Evolutionary conservation across 257 asterid species (phyloP).

Genomic region (Echium plantagineum): DNA sequence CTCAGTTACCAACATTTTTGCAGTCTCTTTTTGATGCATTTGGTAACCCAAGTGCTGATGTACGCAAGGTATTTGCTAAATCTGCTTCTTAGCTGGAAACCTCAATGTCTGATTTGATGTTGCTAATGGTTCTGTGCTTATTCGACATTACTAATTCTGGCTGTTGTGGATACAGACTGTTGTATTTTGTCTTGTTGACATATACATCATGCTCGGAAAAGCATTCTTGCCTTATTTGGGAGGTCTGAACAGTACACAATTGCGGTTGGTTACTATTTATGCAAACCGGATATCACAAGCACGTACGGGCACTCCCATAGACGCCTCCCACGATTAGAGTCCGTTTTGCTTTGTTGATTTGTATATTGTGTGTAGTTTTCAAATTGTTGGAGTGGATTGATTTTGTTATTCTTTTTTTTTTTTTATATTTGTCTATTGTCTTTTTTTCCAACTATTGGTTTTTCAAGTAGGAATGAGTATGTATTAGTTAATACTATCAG

Average conservation of each 20-base stretch:
- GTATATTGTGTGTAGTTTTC: constrained; percentile 22
- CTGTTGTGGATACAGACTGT: constrained; percentile 56
- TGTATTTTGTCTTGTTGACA: constrained; percentile 94
- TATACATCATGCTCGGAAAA: constrained; percentile 91
- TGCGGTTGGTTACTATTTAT: constrained; percentile 81
- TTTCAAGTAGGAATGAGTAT: neutral
- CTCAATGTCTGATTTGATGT: neutral
- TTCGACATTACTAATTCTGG: neutral
- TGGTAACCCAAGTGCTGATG: constrained; percentile 97
- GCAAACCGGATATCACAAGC: constrained; percentile 99
- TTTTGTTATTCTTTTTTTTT: neutral
- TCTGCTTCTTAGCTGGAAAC: neutral
- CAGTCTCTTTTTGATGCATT: constrained; percentile 97
- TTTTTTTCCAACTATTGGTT: neutral
- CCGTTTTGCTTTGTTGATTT: constrained; percentile 9
- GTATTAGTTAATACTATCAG: neutral
- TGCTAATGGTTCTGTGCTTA: too few relatives aligned
- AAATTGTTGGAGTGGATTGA: neutral
- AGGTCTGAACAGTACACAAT: constrained; percentile 83
- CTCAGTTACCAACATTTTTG: constrained; percentile 76
- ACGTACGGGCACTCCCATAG: constrained; percentile 75
- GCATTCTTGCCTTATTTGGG: constrained; percentile 89
- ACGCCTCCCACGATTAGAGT: constrained; percentile 36
- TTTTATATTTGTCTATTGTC: neutral
- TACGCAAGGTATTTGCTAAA: constrained; percentile 62